Conservation (phyloP, 2,329 filamentous ascomycete species). For the Leptosphaerulina australis region DNA sequence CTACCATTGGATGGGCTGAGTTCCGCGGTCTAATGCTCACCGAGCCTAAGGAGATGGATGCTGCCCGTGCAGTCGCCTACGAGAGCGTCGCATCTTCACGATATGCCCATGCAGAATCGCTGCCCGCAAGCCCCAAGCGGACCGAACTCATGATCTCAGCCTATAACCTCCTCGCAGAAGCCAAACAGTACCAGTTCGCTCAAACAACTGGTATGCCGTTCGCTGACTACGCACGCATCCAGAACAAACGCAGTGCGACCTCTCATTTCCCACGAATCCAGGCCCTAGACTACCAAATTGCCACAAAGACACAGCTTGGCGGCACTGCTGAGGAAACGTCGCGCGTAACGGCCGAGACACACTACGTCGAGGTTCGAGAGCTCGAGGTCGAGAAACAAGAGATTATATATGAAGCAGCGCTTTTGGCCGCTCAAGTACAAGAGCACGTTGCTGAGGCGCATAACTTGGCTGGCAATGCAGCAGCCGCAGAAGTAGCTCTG, state of each 20-base stretch:
- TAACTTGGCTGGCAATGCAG: slow-evolving; percentile 16
- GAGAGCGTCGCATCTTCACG: slow-evolving; percentile 33
- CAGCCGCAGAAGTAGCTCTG: slow-evolving; percentile 15
- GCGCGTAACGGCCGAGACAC: slow-evolving; percentile 17
- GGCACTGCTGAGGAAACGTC: slow-evolving; percentile 19
- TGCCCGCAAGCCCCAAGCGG: slow-evolving; percentile 29
- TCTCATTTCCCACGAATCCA: slow-evolving; percentile 25
- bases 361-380: slow-evolving; percentile 22
- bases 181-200: slow-evolving; percentile 33
- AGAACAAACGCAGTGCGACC: neutral
- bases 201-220: slow-evolving; percentile 30
- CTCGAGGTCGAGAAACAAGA: slow-evolving; percentile 28
- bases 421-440: slow-evolving; percentile 32
- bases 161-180: slow-evolving; percentile 39
- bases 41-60: slow-evolving; percentile 26
- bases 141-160: slow-evolving; percentile 31
- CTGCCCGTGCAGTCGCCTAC: slow-evolving; percentile 33
- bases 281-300: slow-evolving; percentile 28
- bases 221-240: slow-evolving; percentile 19
- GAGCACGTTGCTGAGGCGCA: slow-evolving; percentile 32
- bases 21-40: slow-evolving; percentile 34
- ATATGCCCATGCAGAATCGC: slow-evolving; percentile 29
- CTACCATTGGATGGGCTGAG: slow-evolving; percentile 36
- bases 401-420: slow-evolving; percentile 21
- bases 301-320: slow-evolving; percentile 24